These are phyloP conservation scores for Cercospora zeae-maydis DNA, from an alignment of 2,329 filamentous ascomycete genomes.

Conservation along the genomic window DNA sequence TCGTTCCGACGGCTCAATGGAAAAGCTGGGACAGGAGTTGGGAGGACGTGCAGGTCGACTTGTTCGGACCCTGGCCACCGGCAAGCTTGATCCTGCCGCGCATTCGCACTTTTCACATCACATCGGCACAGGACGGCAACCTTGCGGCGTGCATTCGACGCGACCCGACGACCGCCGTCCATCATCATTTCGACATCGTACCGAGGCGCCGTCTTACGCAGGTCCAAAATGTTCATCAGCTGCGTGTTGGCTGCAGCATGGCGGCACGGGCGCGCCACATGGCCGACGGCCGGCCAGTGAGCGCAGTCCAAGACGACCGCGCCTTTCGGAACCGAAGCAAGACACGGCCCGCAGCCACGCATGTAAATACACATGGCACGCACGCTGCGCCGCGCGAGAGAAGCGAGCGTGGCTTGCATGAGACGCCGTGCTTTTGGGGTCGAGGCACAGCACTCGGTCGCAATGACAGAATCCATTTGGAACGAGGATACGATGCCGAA, in stretches of 20 bases:
- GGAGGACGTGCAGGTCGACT: background rate
- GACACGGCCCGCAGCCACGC: background rate
- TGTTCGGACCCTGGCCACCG: background rate
- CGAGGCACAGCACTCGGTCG: background rate
- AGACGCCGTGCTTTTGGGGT: background rate
- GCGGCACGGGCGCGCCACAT: background rate
- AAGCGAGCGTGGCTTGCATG: background rate
- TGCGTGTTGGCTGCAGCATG: background rate
- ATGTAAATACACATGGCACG: slow-evolving; percentile 2
- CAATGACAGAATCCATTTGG: background rate
- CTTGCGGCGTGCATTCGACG: background rate
- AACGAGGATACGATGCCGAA: background rate
- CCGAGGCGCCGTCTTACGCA: background rate
- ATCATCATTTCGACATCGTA: background rate
- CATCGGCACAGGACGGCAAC: background rate
- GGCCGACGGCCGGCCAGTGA: background rate
- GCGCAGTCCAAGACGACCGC: background rate
- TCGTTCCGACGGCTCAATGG: background rate
- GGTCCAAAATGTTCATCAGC: background rate
- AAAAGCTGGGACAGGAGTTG: background rate
- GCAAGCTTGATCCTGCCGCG: slow-evolving; percentile 1
- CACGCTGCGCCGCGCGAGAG: slow-evolving; percentile 3
- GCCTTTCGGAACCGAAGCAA: slow-evolving; percentile 7
- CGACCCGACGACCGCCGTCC: background rate
- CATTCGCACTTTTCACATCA: background rate